phyloP scores from a whole-genome alignment of 176 grass and related monocot species.

The Poa annua region DNA sequence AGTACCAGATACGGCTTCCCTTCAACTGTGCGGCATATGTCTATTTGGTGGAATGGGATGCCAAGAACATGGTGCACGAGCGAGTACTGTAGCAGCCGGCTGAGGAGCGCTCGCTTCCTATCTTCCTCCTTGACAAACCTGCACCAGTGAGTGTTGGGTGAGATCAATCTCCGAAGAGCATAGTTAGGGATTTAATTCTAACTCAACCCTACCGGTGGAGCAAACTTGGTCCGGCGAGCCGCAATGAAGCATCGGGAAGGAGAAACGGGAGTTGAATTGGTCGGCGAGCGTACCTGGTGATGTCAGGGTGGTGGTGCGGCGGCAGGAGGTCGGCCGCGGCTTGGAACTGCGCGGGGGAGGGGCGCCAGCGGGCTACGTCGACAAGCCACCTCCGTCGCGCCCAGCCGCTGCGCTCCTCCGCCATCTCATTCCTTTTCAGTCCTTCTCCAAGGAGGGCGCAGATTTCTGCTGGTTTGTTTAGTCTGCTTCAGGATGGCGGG shows the following conservation, averaged over 20 bases:
- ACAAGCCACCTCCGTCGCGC: conserved; percentile 64
- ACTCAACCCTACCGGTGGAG: not conserved
- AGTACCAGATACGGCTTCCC: conserved; percentile 83
- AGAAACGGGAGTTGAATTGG: not conserved
- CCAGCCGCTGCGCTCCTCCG: conserved; percentile 5
- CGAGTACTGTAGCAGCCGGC: conserved; percentile 70
- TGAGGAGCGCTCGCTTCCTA: conserved; percentile 78
- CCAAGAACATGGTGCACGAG: conserved; percentile 59
- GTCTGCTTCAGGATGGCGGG: not conserved
- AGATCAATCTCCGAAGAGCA: conserved; percentile 9
- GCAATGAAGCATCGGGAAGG: not conserved
- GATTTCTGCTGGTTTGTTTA: not conserved
- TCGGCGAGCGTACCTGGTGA: conserved; percentile 49
- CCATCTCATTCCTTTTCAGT: not conserved
- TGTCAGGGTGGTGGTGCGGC: conserved; percentile 42
- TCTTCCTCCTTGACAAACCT: conserved; percentile 75
- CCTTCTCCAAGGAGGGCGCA: not conserved
- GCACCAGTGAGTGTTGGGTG: conserved; percentile 3
- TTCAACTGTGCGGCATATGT: conserved; percentile 53
- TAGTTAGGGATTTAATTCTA: not conserved
- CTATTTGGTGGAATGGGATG: conserved; percentile 58
- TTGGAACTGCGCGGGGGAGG: conserved; percentile 50
- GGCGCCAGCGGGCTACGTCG: conserved; percentile 61
- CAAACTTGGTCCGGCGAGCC: not conserved
- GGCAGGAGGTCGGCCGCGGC: conserved; percentile 53